Evolutionary conservation across 1,284 basidiomycete genomes (phyloP).

Genomic region (Moniliella sp.): DNA sequence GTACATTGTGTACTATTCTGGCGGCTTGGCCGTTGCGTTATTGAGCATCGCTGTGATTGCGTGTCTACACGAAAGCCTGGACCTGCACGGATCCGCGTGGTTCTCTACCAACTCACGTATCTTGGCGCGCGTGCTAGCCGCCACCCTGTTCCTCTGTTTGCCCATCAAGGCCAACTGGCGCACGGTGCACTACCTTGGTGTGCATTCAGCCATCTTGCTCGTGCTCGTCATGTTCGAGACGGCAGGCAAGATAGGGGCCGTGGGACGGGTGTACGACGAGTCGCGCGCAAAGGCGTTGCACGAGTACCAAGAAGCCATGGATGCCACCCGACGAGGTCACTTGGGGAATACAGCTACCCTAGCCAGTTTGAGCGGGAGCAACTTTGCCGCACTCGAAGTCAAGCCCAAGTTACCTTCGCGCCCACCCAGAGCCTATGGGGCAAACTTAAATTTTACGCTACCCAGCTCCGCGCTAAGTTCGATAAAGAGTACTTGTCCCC

Average conservation of each 20-base stretch:
- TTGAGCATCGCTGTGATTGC: constrained; percentile 17
- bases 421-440: too few species aligned
- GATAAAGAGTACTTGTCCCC: too few species aligned
- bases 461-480: too few species aligned
- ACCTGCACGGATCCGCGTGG: constrained; percentile 9
- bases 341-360: too few species aligned
- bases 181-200: constrained; percentile 10
- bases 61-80: constrained; percentile 19
- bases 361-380: too few species aligned
- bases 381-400: too few species aligned
- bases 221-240: constrained; percentile 22
- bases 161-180: constrained; percentile 15
- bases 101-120: constrained; percentile 17
- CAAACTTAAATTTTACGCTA: too few species aligned
- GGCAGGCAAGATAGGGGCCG: constrained; percentile 23
- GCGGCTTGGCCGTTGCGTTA: constrained; percentile 9
- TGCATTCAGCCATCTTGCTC: constrained; percentile 9
- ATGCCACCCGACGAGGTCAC: too few species aligned
- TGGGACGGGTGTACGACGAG: constrained; percentile 14
- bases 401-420: too few species aligned
- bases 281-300: constrained; percentile 6
- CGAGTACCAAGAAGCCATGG: too few species aligned
- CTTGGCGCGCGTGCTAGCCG: constrained; percentile 8
- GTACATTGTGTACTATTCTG: constrained; percentile 24
- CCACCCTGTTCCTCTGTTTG: constrained; percentile 10